phyloP scores from a whole-genome alignment of 441 rosid species.

The Corymbia citriodora region DNA sequence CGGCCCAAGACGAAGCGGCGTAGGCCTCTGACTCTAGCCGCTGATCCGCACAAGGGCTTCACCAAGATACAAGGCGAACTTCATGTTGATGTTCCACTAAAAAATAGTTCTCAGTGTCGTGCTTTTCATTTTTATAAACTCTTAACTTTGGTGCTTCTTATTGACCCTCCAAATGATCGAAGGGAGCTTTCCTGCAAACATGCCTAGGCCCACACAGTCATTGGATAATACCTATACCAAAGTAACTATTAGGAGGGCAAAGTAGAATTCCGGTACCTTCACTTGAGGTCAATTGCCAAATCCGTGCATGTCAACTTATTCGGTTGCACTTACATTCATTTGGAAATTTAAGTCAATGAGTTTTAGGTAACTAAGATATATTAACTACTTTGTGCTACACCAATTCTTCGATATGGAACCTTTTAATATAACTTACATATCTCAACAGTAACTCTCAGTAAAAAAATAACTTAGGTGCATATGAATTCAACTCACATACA shows the following conservation, averaged over 20 bases:
- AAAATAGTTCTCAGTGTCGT: neutral
- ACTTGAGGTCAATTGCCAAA: neutral
- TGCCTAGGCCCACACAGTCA: neutral
- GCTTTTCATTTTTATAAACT: neutral
- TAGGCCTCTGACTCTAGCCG: neutral
- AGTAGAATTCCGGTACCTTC: neutral
- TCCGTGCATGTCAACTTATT: neutral
- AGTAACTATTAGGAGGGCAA: neutral
- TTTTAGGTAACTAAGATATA: neutral
- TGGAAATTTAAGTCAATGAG: neutral
- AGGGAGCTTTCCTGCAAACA: neutral
- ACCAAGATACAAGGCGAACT: neutral
- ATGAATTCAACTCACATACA: neutral
- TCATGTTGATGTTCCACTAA: neutral
- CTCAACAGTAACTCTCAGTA: neutral
- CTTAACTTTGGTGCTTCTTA: neutral
- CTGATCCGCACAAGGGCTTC: neutral
- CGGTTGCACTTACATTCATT: neutral
- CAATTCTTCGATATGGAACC: neutral
- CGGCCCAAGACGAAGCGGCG: neutral
- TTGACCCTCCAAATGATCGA: neutral
- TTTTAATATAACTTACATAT: neutral
- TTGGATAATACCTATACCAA: neutral
- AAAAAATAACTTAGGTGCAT: neutral
- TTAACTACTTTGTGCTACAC: neutral